Conservation (phyloP, 495 filamentous ascomycete genomes). For the Tuber magnatum region DNA sequence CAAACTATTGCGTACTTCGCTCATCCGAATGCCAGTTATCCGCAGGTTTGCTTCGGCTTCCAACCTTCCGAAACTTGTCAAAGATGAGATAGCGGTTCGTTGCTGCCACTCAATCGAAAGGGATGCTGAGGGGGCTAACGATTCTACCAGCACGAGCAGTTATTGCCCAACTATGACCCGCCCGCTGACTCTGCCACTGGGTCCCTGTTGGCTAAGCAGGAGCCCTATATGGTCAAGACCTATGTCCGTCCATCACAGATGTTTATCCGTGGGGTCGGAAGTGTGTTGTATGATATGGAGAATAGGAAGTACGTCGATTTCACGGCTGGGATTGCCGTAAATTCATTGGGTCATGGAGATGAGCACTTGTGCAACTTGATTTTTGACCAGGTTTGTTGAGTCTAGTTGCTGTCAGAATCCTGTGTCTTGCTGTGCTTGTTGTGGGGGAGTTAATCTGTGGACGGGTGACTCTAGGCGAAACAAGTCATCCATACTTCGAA, state of each 20-base stretch:
- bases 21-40: slow-evolving; percentile 11
- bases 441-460: neutral
- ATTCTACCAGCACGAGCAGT: slow-evolving; percentile 52
- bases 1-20: slow-evolving; percentile 12
- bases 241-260: slow-evolving; percentile 86
- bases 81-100: slow-evolving; percentile 21
- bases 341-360: slow-evolving; percentile 81
- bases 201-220: slow-evolving; percentile 62
- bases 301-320: slow-evolving; percentile 86
- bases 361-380: slow-evolving; percentile 59
- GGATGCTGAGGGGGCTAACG: slow-evolving; percentile 7
- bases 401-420: neutral
- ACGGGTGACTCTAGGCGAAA: slow-evolving; percentile 49
- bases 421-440: neutral
- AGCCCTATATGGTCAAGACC: slow-evolving; percentile 86
- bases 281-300: slow-evolving; percentile 82
- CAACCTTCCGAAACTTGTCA: slow-evolving; percentile 14
- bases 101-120: neutral
- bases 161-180: slow-evolving; percentile 71
- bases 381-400: slow-evolving; percentile 59
- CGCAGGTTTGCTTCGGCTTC: slow-evolving; percentile 3
- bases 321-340: slow-evolving; percentile 93
- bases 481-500: slow-evolving; percentile 86
- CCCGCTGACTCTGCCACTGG: slow-evolving; percentile 64
- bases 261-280: slow-evolving; percentile 79